These are phyloP conservation scores for Nicotiana paniculata DNA, from an alignment of 257 asterid species.

Conservation along the genomic window DNA sequence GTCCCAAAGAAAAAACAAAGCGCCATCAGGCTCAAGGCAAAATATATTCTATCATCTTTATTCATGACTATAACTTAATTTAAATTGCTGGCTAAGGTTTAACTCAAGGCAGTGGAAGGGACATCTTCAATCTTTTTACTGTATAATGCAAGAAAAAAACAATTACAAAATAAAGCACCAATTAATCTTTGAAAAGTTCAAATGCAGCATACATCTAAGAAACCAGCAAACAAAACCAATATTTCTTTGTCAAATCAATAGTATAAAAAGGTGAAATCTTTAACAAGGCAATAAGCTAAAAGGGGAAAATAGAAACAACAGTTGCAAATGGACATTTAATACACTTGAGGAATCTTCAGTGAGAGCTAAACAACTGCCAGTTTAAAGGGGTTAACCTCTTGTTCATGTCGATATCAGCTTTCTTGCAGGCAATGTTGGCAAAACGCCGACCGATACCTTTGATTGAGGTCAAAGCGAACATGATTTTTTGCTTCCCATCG, in stretches of 20 bases:
- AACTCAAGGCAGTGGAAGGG: neutral
- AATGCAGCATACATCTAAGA: neutral
- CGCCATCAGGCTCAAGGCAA: neutral
- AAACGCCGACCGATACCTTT: slow-evolving; percentile 12
- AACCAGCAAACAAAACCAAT: neutral
- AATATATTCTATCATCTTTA: neutral
- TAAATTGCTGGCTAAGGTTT: neutral
- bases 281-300: too few relatives aligned
- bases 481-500: neutral
- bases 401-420: slow-evolving; percentile 11
- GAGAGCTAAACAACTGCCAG: neutral
- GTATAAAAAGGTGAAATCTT: neutral
- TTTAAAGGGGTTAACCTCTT: neutral
- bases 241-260: neutral
- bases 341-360: neutral
- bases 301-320: neutral
- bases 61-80: neutral
- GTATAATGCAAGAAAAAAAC: neutral
- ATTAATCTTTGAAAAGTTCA: neutral
- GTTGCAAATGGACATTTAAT: neutral
- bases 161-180: neutral
- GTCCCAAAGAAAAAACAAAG: neutral
- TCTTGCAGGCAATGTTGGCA: neutral
- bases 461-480: slow-evolving; percentile 3
- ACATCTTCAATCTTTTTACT: neutral